A percentile compares a stretch with the other conserved stretches of the same genome.
phyloP scores from a whole-genome alignment of 768 basidiomycete species.

The Peribolospora baueri region DNA sequence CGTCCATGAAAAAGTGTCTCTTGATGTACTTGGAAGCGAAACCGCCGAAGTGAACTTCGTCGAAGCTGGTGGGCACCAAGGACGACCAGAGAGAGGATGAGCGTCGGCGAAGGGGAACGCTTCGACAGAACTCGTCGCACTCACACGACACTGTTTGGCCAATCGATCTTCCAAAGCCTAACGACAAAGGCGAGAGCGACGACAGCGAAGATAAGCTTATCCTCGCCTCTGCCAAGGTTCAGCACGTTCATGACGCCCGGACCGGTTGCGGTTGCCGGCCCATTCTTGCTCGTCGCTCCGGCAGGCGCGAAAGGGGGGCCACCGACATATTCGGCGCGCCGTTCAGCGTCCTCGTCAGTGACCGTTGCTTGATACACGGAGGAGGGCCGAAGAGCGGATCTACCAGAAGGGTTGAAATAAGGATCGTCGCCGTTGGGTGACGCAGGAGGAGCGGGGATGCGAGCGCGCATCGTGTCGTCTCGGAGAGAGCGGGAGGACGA shows the following conservation, averaged over 20 bases:
- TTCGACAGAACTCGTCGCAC: neutral
- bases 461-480: too few relatives aligned
- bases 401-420: too few relatives aligned
- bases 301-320: too few relatives aligned
- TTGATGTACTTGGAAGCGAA: conserved; percentile 79
- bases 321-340: too few relatives aligned
- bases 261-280: too few relatives aligned
- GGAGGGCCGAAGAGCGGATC: too few relatives aligned
- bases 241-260: neutral
- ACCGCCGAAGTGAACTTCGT: conserved; percentile 10
- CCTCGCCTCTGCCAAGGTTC: neutral
- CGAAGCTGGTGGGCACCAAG: conserved; percentile 1
- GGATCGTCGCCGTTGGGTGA: too few relatives aligned
- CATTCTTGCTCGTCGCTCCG: too few relatives aligned
- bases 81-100: neutral
- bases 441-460: too few relatives aligned
- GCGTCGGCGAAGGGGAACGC: neutral
- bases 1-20: conserved; percentile 53
- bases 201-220: neutral
- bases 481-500: too few relatives aligned
- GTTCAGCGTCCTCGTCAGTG: too few relatives aligned
- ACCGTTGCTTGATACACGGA: too few relatives aligned
- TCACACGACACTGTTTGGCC: neutral
- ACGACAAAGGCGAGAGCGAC: neutral
- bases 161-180: neutral